Conservation (phyloP, 2,329 filamentous ascomycete species). For the Hypoxylon sp. region DNA sequence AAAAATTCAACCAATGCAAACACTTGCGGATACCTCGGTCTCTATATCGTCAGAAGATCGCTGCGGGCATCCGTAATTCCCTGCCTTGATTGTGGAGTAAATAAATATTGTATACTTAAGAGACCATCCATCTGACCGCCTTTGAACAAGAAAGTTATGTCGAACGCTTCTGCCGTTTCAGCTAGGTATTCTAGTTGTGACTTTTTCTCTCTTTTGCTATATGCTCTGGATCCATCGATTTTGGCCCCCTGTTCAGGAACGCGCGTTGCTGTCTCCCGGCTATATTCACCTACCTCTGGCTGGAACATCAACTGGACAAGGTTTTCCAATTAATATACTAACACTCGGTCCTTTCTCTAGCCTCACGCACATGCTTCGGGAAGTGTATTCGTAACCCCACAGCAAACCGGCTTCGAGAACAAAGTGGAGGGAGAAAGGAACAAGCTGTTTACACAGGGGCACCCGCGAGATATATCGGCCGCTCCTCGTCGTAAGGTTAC, state of each 20-base stretch:
- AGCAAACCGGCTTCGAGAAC: constrained; percentile 43
- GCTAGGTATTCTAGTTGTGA: constrained; percentile 18
- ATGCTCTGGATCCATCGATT: constrained; percentile 43
- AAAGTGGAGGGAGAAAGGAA: constrained; percentile 29
- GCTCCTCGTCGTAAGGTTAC: constrained; percentile 45
- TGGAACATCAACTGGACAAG: constrained; percentile 47
- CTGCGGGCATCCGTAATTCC: constrained; percentile 44
- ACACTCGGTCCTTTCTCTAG: constrained; percentile 47
- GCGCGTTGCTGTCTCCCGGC: constrained; percentile 49
- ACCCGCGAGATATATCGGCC: constrained; percentile 48
- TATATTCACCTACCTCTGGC: constrained; percentile 49
- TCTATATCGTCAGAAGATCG: constrained; percentile 18
- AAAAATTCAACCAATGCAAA: constrained; percentile 14
- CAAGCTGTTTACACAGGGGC: constrained; percentile 32
- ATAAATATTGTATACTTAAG: constrained; percentile 37
- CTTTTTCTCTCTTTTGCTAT: constrained; percentile 25
- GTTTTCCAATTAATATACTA: constrained; percentile 52
- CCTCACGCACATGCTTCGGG: constrained; percentile 44
- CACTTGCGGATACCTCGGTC: constrained; percentile 17
- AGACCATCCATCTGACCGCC: constrained; percentile 35
- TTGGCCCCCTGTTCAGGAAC: constrained; percentile 48
- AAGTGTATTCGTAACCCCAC: constrained; percentile 40
- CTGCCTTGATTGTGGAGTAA: constrained; percentile 31
- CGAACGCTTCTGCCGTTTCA: constrained; percentile 30
- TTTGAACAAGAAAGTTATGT: constrained; percentile 9